Percentiles rank a stretch among this genome's conserved stretches.
Conservation (phyloP, 164 flowering plant genomes). For the Santalum album region DNA sequence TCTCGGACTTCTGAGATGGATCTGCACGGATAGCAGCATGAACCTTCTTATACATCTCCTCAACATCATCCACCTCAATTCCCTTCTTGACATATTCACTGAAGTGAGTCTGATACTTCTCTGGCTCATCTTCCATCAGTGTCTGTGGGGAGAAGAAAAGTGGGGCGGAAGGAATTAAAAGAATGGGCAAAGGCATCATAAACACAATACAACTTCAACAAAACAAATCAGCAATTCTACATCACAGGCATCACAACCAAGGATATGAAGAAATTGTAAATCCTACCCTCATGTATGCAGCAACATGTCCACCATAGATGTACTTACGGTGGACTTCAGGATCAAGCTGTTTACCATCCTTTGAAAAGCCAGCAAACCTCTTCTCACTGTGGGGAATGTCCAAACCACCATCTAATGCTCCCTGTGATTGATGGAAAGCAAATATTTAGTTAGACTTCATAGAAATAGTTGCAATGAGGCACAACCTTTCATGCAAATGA, state of each 20-base stretch:
- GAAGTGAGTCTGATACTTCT: constrained; percentile 76
- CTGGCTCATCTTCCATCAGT: constrained; percentile 73
- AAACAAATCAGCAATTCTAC: neutral
- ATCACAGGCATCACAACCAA: too few species aligned
- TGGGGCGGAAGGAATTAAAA: too few species aligned
- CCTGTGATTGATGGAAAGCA: constrained; percentile 26
- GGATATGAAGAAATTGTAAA: too few species aligned
- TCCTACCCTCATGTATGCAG: constrained; percentile 60
- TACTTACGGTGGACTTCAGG: constrained; percentile 77
- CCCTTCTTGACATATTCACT: constrained; percentile 57
- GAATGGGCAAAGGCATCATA: neutral
- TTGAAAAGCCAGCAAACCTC: constrained; percentile 66
- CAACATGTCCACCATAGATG: constrained; percentile 75
- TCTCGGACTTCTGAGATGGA: constrained; percentile 43
- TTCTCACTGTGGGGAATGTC: constrained; percentile 88
- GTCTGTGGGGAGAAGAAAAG: too few species aligned
- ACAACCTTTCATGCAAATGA: too few species aligned
- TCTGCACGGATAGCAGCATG: constrained; percentile 48
- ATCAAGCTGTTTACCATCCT: constrained; percentile 65
- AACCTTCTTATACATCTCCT: constrained; percentile 43
- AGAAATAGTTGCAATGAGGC: too few species aligned
- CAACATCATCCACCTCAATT: constrained; percentile 51
- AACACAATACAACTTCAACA: neutral
- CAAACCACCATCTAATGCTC: constrained; percentile 83
- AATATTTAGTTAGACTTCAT: too few species aligned